Evolutionary conservation across 2,329 filamentous ascomycete genomes (phyloP).

Genomic region (Talaromyces funiculosus): DNA sequence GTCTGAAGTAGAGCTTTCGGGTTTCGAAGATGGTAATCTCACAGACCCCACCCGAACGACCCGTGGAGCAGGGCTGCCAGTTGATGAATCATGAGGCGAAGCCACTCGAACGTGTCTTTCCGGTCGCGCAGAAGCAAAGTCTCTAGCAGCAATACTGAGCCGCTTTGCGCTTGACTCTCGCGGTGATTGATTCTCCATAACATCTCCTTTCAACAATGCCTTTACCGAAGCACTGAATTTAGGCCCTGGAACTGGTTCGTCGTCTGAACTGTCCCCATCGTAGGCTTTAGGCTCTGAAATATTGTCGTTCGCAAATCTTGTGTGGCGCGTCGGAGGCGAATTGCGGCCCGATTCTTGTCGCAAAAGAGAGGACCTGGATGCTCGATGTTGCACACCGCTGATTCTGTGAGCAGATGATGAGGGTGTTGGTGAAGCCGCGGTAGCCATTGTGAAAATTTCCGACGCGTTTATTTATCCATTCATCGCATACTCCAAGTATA

Average conservation of each 20-base stretch:
- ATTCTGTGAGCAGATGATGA: slow-evolving; percentile 31
- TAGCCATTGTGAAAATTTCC: slow-evolving; percentile 20
- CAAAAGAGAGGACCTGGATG: slow-evolving; percentile 34
- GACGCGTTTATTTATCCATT: slow-evolving; percentile 15
- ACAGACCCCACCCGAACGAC: slow-evolving; percentile 35
- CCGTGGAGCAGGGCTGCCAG: slow-evolving; percentile 39
- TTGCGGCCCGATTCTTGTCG: slow-evolving; percentile 28
- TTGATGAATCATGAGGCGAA: slow-evolving; percentile 34
- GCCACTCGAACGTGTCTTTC: slow-evolving; percentile 30
- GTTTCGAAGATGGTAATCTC: slow-evolving; percentile 25
- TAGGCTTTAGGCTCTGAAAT: slow-evolving; percentile 24
- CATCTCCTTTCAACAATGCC: slow-evolving; percentile 62
- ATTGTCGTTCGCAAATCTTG: slow-evolving; percentile 19
- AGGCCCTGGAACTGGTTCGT: slow-evolving; percentile 75
- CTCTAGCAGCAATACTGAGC: slow-evolving; percentile 19
- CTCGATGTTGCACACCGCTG: slow-evolving; percentile 31
- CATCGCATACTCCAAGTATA: slow-evolving; percentile 9
- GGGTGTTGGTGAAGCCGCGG: slow-evolving; percentile 33
- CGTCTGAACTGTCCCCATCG: slow-evolving; percentile 81
- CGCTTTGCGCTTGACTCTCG: slow-evolving; percentile 26
- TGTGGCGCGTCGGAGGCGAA: slow-evolving; percentile 25
- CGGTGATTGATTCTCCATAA: slow-evolving; percentile 50
- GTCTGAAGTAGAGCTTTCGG: slow-evolving; percentile 26
- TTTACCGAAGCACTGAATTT: slow-evolving; percentile 91
- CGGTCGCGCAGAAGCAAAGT: slow-evolving; percentile 22